Base-by-base conservation (phyloP, 306 rosid species). In the Oemleria cerasiformis region DNA sequence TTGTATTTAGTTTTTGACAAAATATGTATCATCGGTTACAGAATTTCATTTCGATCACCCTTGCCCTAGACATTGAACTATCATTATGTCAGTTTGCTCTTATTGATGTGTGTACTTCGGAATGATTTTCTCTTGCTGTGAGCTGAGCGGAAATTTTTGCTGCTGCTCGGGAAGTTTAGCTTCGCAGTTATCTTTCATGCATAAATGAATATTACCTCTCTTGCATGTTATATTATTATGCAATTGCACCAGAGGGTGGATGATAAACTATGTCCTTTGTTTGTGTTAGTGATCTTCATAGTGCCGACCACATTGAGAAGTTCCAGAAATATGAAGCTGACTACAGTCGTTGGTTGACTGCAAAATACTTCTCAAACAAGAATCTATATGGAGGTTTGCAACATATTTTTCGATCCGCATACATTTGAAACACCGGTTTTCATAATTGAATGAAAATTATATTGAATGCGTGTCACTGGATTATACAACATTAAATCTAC, bases 251-350 rank as follows among this genome's bases (percentile, higher is more conserved):
- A 25, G 69, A 17, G 56, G 63, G 13, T 65, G 16, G 17, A 0
- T 64, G 15, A 25, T 21, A 67, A 63, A 48, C 39, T 20, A 5
- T 17, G 73, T 15, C 64, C 72, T 76, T 51, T 68, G 55, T 76
- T 62, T 59, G 67, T 77, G 65, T 71, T 64, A 81, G 85, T 40
- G 79, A 79, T 25, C 69, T 79, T 43, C 65, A 77, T 70, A 39
- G 60, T 7, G 59, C 75, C 9, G 65, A 65, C 41, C 75, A 70
- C 68, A 72, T 30, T n/a, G 79, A 85, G 73, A 85, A 79, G 77
- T 85, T 82, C 72, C 77, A 79, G 81, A 82, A 79, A 54, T 85
- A 82, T 73, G 86, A 85, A 79, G 79, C 74, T 63, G 86, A 79
- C 70, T 85, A 79, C 79, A 68, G 84, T 41, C 73, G 65, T 39